A percentile compares a stretch with the other conserved stretches of the same genome.
These are phyloP conservation scores for Capsicum pubescens DNA, from an alignment of 257 asterid genomes.

Conservation along the genomic window DNA sequence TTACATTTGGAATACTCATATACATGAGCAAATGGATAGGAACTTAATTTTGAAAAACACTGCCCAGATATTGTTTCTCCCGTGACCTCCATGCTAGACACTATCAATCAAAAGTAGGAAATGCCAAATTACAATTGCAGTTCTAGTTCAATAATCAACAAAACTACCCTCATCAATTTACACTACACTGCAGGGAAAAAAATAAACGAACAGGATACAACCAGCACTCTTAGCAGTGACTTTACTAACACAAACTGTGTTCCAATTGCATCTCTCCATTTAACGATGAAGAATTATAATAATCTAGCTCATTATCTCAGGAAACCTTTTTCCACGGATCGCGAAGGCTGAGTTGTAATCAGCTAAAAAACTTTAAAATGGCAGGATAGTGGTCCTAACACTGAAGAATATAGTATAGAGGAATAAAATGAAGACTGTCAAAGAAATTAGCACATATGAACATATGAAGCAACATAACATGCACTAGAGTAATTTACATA, in stretches of 20 bases:
- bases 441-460: neutral
- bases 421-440: neutral
- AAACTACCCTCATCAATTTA: neutral
- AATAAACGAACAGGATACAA: constrained; percentile 11
- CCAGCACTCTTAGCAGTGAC: neutral
- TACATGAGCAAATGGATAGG: constrained; percentile 69
- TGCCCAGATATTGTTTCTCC: constrained; percentile 65
- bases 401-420: constrained; percentile 9
- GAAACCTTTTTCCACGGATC: neutral
- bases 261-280: neutral
- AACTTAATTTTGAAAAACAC: constrained; percentile 45
- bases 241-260: neutral
- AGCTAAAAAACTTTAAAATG: constrained; percentile 2
- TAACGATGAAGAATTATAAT: constrained; percentile 1
- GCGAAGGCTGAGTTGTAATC: constrained; percentile 15
- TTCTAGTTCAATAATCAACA: neutral
- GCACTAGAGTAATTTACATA: neutral
- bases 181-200: neutral
- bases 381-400: neutral
- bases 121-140: neutral
- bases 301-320: neutral
- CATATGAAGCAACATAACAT: neutral
- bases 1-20: constrained; percentile 91
- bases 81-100: constrained; percentile 52
- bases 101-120: constrained; percentile 42